Conservation (phyloP, 148 eudicot species). For the Vaccinium macrocarpon region DNA sequence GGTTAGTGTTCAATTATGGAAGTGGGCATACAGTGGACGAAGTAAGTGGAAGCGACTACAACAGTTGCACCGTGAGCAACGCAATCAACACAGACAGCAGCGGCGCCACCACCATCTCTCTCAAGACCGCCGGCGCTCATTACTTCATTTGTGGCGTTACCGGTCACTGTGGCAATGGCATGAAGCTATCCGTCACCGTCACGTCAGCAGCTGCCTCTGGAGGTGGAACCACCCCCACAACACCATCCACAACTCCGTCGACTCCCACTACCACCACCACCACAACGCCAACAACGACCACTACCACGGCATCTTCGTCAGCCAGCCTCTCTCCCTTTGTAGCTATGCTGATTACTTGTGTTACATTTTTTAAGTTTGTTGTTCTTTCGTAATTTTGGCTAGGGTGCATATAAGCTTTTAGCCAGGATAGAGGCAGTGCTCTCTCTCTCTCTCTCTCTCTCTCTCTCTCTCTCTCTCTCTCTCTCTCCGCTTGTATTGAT, state of each 20-base stretch:
- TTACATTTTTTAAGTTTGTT: constrained; percentile 17
- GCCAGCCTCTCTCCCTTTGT: constrained; percentile 22
- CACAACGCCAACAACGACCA: constrained; percentile 12
- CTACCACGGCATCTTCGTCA: constrained; percentile 30
- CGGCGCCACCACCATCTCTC: constrained; percentile 60
- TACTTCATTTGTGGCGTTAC: constrained; percentile 67
- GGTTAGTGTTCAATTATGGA: constrained; percentile 64
- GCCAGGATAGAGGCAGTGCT: constrained; percentile 70
- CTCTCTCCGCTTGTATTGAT: neutral
- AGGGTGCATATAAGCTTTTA: neutral
- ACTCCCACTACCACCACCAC: constrained; percentile 14
- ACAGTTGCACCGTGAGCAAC: constrained; percentile 54
- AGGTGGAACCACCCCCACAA: constrained; percentile 18
- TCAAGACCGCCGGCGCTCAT: constrained; percentile 64
- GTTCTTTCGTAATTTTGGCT: constrained; percentile 16
- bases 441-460: neutral
- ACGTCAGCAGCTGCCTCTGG: constrained; percentile 10
- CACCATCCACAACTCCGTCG: constrained; percentile 17
- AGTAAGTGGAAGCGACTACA: constrained; percentile 67
- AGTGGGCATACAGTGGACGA: constrained; percentile 74
- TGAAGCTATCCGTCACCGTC: constrained; percentile 73
- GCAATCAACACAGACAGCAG: constrained; percentile 59
- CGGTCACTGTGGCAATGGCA: constrained; percentile 77
- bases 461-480: neutral
- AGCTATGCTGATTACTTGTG: constrained; percentile 17